These are phyloP conservation scores for Aspergillus uvarum DNA, from an alignment of 2,329 filamentous ascomycete genomes.

Conservation along the genomic window DNA sequence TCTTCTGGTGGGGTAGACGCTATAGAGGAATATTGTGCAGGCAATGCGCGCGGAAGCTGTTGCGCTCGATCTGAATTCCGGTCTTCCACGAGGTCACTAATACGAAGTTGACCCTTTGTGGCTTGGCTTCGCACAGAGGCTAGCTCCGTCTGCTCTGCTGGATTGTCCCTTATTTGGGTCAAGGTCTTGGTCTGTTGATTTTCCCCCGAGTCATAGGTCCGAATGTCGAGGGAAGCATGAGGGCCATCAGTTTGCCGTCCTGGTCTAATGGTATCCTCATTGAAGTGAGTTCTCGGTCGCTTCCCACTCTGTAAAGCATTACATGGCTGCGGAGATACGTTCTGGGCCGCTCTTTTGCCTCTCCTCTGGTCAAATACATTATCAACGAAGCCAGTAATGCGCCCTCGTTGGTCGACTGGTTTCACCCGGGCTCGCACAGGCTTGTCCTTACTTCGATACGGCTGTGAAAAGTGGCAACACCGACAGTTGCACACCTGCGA, in stretches of 20 bases:
- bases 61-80: background rate
- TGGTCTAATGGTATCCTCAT: background rate
- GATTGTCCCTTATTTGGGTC: background rate
- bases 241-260: background rate
- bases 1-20: background rate
- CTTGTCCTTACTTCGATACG: slow-evolving; percentile 36
- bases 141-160: background rate
- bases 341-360: slow-evolving; percentile 19
- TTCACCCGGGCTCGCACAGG: slow-evolving; percentile 35
- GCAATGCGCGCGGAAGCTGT: background rate
- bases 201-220: background rate
- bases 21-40: background rate
- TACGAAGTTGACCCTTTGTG: slow-evolving; percentile 12
- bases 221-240: background rate
- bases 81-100: slow-evolving; percentile 15
- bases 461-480: slow-evolving; percentile 36
- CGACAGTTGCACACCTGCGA: slow-evolving; percentile 36
- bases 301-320: slow-evolving; percentile 10
- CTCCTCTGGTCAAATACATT: slow-evolving; percentile 41
- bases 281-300: slow-evolving; percentile 4
- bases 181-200: background rate
- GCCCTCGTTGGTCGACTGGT: slow-evolving; percentile 33
- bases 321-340: slow-evolving; percentile 5
- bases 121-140: background rate
- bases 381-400: slow-evolving; percentile 37